These are phyloP conservation scores for Lyophyllum decastes DNA, from an alignment of 768 basidiomycete species.

Conservation along the genomic window DNA sequence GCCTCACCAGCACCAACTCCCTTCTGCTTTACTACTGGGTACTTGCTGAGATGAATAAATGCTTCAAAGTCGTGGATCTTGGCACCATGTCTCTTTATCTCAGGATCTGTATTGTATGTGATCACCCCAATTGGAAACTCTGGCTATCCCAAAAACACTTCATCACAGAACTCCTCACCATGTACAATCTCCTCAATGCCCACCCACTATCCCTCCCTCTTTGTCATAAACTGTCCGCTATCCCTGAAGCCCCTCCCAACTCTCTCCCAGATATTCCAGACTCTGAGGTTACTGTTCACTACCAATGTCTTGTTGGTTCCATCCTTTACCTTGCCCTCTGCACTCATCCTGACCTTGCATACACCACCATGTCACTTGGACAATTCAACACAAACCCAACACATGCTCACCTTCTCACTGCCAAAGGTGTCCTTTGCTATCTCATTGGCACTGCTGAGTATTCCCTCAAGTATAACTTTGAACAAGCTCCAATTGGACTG, in stretches of 20 bases:
- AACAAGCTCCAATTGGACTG: neutral
- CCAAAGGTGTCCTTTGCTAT: slow-evolving; percentile 33
- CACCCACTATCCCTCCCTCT: neutral
- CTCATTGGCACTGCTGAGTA: slow-evolving; percentile 13
- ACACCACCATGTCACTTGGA: slow-evolving; percentile 27
- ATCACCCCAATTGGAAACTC: neutral
- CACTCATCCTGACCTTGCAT: slow-evolving; percentile 36
- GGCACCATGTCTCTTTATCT: neutral
- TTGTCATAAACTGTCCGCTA: neutral
- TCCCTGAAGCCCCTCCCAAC: neutral
- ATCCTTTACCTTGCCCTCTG: slow-evolving; percentile 30
- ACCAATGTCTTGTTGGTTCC: slow-evolving; percentile 23
- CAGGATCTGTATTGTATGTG: slow-evolving; percentile 1
- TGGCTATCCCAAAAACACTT: neutral
- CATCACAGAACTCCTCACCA: neutral
- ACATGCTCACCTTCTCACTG: slow-evolving; percentile 26
- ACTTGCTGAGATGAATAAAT: neutral
- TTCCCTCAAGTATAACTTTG: neutral
- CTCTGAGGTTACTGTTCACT: no score
- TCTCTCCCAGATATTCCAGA: no score
- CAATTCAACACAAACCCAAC: slow-evolving; percentile 31
- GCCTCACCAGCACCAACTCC: slow-evolving; percentile 20
- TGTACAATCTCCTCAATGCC: neutral
- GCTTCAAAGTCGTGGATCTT: neutral
- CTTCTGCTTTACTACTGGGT: slow-evolving; percentile 20